phyloP scores from a whole-genome alignment of 108 stramenopile species.

The Poteriospumella lacustris region DNA sequence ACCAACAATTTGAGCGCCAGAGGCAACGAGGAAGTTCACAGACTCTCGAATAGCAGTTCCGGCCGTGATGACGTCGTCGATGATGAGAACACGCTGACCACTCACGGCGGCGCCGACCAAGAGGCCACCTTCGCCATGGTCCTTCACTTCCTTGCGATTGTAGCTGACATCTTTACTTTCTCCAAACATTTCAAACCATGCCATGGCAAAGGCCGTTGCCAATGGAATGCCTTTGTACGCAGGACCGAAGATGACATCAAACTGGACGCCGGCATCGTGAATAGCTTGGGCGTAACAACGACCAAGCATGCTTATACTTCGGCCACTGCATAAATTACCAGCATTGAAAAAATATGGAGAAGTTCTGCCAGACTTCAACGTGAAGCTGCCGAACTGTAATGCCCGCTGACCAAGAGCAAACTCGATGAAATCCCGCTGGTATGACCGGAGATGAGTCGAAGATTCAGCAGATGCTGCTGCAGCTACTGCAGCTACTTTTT shows the following conservation, averaged over 20 bases:
- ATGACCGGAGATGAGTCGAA: too few species aligned
- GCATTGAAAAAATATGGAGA: slow-evolving; percentile 99
- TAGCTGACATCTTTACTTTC: slow-evolving; percentile 53
- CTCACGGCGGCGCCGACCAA: slow-evolving; percentile 84
- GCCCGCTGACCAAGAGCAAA: slow-evolving; percentile 79
- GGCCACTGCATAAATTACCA: slow-evolving; percentile 65
- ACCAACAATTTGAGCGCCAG: slow-evolving; percentile 76
- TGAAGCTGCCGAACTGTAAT: slow-evolving; percentile 87
- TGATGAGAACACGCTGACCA: slow-evolving; percentile 81
- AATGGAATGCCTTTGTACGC: slow-evolving; percentile 99
- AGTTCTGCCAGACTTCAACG: slow-evolving; percentile 88
- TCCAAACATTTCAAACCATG: slow-evolving; percentile 47
- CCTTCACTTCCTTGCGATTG: slow-evolving; percentile 97
- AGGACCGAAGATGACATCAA: slow-evolving; percentile 95
- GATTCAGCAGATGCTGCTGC: neutral
- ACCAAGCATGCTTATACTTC: neutral
- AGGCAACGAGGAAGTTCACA: slow-evolving; percentile 63
- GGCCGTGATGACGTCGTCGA: slow-evolving; percentile 98
- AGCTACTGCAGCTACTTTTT: neutral
- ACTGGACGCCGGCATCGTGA: slow-evolving; percentile 69
- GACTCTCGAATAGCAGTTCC: slow-evolving; percentile 95
- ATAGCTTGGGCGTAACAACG: slow-evolving; percentile 80
- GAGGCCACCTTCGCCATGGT: slow-evolving; percentile 93
- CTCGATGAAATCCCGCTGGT: slow-evolving; percentile 83
- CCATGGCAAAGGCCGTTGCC: slow-evolving; percentile 81